Conservation (phyloP, 148 eudicot species). For the Rhododendron mucronatum region DNA sequence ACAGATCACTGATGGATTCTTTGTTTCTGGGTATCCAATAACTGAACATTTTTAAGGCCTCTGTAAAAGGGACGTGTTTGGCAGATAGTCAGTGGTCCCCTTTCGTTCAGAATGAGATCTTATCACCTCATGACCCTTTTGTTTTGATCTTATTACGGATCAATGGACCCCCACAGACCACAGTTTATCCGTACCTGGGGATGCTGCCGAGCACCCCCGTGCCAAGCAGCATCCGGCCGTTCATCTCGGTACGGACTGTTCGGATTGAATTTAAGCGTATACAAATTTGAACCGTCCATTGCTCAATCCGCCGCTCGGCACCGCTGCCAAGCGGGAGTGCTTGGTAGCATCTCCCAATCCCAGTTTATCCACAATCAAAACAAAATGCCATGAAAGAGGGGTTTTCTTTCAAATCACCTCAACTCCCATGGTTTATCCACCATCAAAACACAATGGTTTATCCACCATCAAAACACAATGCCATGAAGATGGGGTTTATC, state of each 20-base stretch:
- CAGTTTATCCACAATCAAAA: neutral
- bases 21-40: neutral
- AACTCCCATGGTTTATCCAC: neutral
- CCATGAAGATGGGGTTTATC: neutral
- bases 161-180: neutral
- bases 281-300: no score
- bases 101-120: neutral
- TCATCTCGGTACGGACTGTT: no score
- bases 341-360: no score
- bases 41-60: neutral
- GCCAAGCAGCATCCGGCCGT: no score
- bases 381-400: neutral
- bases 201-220: no score
- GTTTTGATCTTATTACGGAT: neutral
- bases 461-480: neutral
- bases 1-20: neutral
- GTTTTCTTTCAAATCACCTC: neutral
- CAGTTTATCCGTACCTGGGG: neutral
- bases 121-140: neutral
- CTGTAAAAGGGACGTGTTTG: neutral
- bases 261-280: no score
- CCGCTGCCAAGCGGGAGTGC: no score
- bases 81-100: neutral
- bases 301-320: no score
- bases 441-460: neutral